Conservation (phyloP, 208 protist species). For the Acanthamoeba rhysodes region DNA sequence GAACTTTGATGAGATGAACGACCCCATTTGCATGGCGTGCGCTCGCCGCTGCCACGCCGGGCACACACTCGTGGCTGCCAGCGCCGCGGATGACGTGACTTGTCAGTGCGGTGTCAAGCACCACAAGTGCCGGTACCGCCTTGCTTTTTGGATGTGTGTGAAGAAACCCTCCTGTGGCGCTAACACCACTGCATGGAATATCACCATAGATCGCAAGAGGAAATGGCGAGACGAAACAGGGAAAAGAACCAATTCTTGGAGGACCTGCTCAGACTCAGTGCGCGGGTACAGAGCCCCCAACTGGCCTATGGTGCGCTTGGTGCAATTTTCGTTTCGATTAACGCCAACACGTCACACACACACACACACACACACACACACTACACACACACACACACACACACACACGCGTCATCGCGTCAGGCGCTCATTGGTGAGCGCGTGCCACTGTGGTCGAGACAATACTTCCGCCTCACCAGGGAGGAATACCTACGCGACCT, state of each 20-base stretch:
- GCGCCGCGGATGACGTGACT: neutral
- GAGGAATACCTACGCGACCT: neutral
- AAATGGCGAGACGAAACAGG: neutral
- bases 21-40: conserved; percentile 2
- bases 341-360: neutral
- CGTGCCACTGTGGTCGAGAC: neutral
- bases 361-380: too few species aligned
- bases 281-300: neutral
- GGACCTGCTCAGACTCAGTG: neutral
- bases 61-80: neutral
- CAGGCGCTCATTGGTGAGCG: conserved; percentile 6
- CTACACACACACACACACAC: too few species aligned
- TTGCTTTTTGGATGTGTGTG: neutral
- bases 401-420: neutral
- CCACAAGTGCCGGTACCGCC: neutral
- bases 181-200: neutral
- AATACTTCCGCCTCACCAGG: neutral
- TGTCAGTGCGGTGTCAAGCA: conserved; percentile 17
- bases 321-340: neutral
- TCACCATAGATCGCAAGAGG: neutral
- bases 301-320: neutral
- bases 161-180: neutral
- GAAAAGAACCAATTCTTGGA: neutral
- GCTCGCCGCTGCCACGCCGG: neutral
- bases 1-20: neutral